Percentiles rank a stretch among this genome's conserved stretches.
Evolutionary conservation across 306 rosid species (phyloP).

Genomic region (Inga oerstediana): DNA sequence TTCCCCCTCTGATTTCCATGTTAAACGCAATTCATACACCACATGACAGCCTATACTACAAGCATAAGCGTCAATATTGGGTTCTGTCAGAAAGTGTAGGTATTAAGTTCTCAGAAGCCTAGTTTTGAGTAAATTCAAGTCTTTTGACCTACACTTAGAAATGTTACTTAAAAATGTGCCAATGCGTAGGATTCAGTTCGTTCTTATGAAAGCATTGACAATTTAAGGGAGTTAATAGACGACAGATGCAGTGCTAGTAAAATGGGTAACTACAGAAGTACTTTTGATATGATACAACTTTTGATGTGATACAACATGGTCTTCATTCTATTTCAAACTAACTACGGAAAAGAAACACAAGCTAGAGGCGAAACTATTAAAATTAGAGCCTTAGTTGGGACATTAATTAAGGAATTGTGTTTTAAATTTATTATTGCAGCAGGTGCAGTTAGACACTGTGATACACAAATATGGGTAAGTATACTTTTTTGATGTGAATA

Average conservation of each 20-base stretch:
- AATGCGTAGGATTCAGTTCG: conserved; percentile 4
- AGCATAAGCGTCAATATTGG: conserved; percentile 11
- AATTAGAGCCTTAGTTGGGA: conserved; percentile 12
- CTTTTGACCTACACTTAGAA: conserved; percentile 3
- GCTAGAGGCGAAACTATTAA: conserved; percentile 24
- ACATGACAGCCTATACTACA: not conserved
- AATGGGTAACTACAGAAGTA: conserved; percentile 1
- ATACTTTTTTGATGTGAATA: not conserved
- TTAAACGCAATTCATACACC: conserved; percentile 11
- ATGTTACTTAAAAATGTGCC: not conserved
- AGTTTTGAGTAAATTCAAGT: not conserved
- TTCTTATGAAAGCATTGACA: not conserved
- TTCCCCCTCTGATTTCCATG: conserved; percentile 1
- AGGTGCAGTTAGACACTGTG: not conserved
- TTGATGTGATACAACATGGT: conserved; percentile 5
- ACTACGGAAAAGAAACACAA: conserved; percentile 1
- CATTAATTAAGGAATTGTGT: conserved; percentile 8
- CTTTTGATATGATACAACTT: conserved; percentile 12
- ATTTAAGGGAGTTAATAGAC: conserved; percentile 7
- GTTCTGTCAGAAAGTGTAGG: not conserved
- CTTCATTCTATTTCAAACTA: conserved; percentile 1
- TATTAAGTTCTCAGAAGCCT: conserved; percentile 11
- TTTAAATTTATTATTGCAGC: conserved; percentile 14
- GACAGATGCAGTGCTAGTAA: conserved; percentile 11
- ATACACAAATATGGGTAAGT: not conserved